Evolutionary conservation across 345 rosid genomes (phyloP).

Genomic region (Cardamine chenopodiifolia): DNA sequence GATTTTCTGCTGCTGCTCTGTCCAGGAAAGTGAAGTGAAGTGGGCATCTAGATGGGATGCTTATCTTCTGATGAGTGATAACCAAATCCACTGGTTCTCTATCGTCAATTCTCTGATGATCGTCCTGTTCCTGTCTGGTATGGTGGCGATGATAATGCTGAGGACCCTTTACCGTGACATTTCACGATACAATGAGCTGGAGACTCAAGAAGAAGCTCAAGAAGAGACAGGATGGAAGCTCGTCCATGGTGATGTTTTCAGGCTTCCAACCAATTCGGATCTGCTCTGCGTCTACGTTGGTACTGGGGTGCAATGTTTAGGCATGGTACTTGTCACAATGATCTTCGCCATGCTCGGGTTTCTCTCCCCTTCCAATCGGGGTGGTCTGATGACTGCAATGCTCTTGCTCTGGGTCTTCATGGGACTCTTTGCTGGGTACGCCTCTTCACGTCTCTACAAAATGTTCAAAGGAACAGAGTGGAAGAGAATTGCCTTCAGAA

Average conservation of each 20-base stretch:
- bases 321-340: conserved; percentile 79
- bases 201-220: conserved; percentile 90
- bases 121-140: conserved; percentile 82
- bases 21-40: conserved; percentile 84
- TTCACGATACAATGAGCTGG: conserved; percentile 79
- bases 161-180: conserved; percentile 84
- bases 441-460: conserved; percentile 68
- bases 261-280: conserved; percentile 71
- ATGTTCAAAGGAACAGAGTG: conserved; percentile 83
- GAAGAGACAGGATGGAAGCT: conserved; percentile 95
- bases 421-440: conserved; percentile 83
- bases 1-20: conserved; percentile 12
- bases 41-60: conserved; percentile 97
- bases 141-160: conserved; percentile 95
- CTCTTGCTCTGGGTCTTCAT: conserved; percentile 86
- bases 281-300: conserved; percentile 76
- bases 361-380: conserved; percentile 86
- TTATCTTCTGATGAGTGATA: conserved; percentile 79
- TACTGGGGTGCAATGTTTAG: conserved; percentile 77
- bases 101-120: conserved; percentile 86
- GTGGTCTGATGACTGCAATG: conserved; percentile 91
- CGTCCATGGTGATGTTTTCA: conserved; percentile 83
- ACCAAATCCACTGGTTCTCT: conserved; percentile 88
- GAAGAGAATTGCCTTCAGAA: conserved; percentile 72
- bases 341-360: conserved; percentile 79